Percentiles rank a stretch among this genome's conserved stretches.
These are phyloP conservation scores for Aspergillus viridinutans DNA, from an alignment of 2,329 filamentous ascomycete genomes.

Conservation along the genomic window DNA sequence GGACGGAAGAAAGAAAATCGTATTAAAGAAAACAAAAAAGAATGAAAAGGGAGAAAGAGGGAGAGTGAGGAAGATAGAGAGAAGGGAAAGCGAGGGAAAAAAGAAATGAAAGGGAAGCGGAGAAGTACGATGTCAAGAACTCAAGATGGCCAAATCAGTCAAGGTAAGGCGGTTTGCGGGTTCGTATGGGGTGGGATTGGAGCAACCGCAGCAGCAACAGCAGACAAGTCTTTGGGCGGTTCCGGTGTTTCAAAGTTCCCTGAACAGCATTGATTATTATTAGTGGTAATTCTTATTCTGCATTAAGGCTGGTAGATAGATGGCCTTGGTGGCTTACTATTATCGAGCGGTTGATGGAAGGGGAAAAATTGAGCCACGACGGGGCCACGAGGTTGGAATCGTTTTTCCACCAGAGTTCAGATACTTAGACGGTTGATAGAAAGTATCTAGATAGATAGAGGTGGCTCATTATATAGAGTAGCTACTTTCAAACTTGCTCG, in stretches of 20 bases:
- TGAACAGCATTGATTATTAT: conserved; percentile 8
- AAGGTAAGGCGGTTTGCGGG: background rate
- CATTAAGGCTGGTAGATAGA: background rate
- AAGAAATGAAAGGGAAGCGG: conserved; percentile 1
- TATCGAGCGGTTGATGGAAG: background rate
- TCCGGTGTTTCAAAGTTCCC: conserved; percentile 22
- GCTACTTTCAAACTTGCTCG: too few relatives aligned
- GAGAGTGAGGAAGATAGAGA: conserved; percentile 8
- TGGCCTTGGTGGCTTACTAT: background rate
- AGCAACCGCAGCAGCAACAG: conserved; percentile 9
- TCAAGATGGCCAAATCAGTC: background rate
- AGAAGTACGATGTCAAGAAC: background rate
- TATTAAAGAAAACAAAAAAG: conserved; percentile 7
- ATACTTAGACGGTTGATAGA: background rate
- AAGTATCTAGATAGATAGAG: background rate
- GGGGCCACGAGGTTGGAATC: background rate
- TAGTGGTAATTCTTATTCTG: background rate
- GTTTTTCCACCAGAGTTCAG: background rate
- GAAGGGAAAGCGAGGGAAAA: conserved; percentile 3
- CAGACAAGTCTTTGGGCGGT: conserved; percentile 12
- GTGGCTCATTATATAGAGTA: too few relatives aligned
- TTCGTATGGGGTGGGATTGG: conserved; percentile 2
- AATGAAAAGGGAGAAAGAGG: background rate
- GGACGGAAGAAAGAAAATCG: conserved; percentile 12
- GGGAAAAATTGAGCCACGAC: background rate